Percentiles rank a stretch among this genome's conserved stretches.
Evolutionary conservation across 768 basidiomycete genomes (phyloP).

Genomic region (Lentinula sp.): DNA sequence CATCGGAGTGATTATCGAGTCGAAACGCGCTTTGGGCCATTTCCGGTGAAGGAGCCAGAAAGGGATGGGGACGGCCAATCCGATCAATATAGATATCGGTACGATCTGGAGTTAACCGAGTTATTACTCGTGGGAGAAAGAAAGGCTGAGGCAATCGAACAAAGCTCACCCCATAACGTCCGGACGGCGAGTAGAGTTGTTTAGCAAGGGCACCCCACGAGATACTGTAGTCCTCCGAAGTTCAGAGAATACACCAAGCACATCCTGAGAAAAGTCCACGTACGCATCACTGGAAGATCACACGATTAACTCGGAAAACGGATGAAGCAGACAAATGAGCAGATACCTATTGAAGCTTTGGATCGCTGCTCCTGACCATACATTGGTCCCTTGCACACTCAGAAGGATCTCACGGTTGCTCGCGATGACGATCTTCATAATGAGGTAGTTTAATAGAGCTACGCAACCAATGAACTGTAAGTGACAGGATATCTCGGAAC

Average conservation of each 20-base stretch:
- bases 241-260: background rate
- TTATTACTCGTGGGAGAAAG: background rate
- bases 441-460: slow-evolving; percentile 22
- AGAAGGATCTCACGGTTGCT: slow-evolving; percentile 44
- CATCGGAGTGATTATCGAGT: slow-evolving; percentile 22
- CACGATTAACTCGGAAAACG: background rate
- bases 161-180: slow-evolving; percentile 15
- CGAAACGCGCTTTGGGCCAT: slow-evolving; percentile 23
- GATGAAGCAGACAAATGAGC: background rate
- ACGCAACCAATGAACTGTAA: background rate
- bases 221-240: slow-evolving; percentile 20
- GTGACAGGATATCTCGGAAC: background rate
- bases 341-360: slow-evolving; percentile 12
- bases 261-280: background rate
- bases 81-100: slow-evolving; percentile 20
- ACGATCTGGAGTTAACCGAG: slow-evolving; percentile 18
- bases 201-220: slow-evolving; percentile 32
- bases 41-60: slow-evolving; percentile 32
- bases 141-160: no score
- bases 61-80: slow-evolving; percentile 29
- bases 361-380: slow-evolving; percentile 25
- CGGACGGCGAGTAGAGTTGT: slow-evolving; percentile 24
- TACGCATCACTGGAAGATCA: slow-evolving; percentile 6
- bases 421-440: slow-evolving; percentile 57
- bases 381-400: slow-evolving; percentile 50